Conservation (phyloP, 768 basidiomycete genomes). For the Tephrocybe sp. region DNA sequence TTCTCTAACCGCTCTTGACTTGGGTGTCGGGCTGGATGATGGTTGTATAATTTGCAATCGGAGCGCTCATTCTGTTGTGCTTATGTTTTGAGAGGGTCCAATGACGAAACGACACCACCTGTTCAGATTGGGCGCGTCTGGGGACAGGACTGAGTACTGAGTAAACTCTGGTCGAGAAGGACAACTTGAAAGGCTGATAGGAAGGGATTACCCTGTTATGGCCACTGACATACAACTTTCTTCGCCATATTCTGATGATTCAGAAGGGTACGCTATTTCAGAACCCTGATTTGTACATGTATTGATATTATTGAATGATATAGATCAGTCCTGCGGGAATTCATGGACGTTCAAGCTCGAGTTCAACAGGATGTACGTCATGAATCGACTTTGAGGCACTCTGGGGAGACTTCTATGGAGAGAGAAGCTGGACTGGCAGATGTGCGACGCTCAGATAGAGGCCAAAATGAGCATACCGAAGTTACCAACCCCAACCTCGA, state of each 20-base stretch:
- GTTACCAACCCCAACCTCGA: too few species aligned
- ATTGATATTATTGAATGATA: neutral
- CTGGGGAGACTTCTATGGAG: neutral
- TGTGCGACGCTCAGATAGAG: neutral
- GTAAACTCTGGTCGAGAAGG: too few species aligned
- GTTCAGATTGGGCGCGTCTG: too few species aligned
- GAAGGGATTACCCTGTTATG: neutral
- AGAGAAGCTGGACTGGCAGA: neutral
- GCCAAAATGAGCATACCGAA: neutral
- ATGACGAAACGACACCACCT: too few species aligned
- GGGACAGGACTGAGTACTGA: too few species aligned
- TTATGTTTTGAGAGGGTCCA: too few species aligned
- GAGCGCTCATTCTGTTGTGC: slow-evolving; percentile 9
- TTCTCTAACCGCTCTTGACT: slow-evolving; percentile 7
- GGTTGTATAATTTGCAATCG: slow-evolving; percentile 13
- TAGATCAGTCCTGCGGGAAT: slow-evolving; percentile 10
- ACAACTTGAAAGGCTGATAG: neutral
- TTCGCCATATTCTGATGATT: slow-evolving; percentile 2
- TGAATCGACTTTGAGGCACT: neutral
- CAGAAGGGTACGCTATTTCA: slow-evolving; percentile 8
- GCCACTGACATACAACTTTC: neutral
- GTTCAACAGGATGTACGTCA: neutral
- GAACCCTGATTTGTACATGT: neutral
- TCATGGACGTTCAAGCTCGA: slow-evolving; percentile 4
- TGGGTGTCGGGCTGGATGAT: slow-evolving; percentile 12